Base-by-base conservation (phyloP, 2,329 filamentous ascomycete genomes). In the Epichloe elymi region DNA sequence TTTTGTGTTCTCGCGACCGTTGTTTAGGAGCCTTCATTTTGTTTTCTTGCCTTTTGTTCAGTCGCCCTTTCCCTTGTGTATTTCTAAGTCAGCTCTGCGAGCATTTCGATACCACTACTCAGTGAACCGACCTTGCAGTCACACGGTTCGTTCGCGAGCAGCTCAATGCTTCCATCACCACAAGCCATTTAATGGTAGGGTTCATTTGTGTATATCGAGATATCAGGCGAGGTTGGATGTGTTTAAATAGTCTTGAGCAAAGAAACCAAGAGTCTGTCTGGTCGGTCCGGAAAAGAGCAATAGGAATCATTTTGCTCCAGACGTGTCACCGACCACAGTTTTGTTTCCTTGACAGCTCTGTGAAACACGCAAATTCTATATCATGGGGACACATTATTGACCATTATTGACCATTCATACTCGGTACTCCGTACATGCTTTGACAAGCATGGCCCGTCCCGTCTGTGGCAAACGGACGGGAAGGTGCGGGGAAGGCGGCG, bases 401-500 rank as follows among this genome's bases (percentile, higher is more conserved):
- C 7, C 2, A 12, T n/a, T 41, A 14, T 41, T 17, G 10, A 26
- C 7, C 7, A 26, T 26, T 7, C 26, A 30, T 11, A 11, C 26
- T 26, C 26, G 7, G 26, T 26, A 3, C 26, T 11, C 3, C 1
- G 8, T 4, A 30, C 3, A 30, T 30, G 26, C 26, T 4, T 30
- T 30, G 26, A 11, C 26, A 11, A 11, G 26, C 8, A 10, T 30
- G 26, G 26, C 26, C 26, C 26, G n/a, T 20, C 10, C 17, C 11
- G 40, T 17, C 11, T 5, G 40, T 4, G 10, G 40, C 40, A 17
- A 42, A 33, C 36, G 36, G 7, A 33, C 36, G 36, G 7, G 14
- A n/a, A 38, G 36, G 36, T 26, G 38, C 38, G 38, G 46, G 46
- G 46, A 49, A 41, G 37, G 46, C 37, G 38, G 46, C 42, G 46